Conservation (phyloP, 345 rosid species). For the Physaria fendleri region DNA sequence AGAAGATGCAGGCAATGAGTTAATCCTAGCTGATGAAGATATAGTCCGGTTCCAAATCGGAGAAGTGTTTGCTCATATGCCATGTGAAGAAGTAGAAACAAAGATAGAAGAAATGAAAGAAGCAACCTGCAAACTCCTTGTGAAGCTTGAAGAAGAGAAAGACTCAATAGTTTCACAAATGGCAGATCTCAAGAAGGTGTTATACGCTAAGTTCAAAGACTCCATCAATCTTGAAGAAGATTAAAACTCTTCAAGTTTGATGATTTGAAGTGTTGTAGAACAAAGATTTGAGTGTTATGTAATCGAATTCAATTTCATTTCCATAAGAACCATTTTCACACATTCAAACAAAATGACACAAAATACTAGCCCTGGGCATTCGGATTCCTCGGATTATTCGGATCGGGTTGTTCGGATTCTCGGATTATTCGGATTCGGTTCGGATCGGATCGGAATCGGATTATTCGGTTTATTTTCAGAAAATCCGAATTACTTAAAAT, state of each 20-base stretch:
- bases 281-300: neutral
- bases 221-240: slow-evolving; percentile 97
- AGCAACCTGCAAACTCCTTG: slow-evolving; percentile 52
- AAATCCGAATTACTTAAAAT: no score
- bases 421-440: no score
- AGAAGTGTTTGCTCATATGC: slow-evolving; percentile 85
- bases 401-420: no score
- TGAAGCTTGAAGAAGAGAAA: slow-evolving; percentile 72
- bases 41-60: slow-evolving; percentile 79
- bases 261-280: neutral
- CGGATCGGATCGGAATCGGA: no score
- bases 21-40: slow-evolving; percentile 91
- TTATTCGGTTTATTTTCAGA: no score
- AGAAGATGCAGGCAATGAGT: slow-evolving; percentile 87
- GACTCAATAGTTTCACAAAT: slow-evolving; percentile 48
- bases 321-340: neutral
- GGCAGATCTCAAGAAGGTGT: slow-evolving; percentile 74
- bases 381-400: no score
- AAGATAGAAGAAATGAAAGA: slow-evolving; percentile 80
- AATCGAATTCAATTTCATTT: neutral
- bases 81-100: slow-evolving; percentile 79
- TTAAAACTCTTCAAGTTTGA: slow-evolving; percentile 17
- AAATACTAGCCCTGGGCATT: no score
- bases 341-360: neutral
- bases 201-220: slow-evolving; percentile 83